A percentile compares a stretch with the other conserved stretches of the same genome.
phyloP scores from a whole-genome alignment of 1,284 basidiomycete genomes.

The Polyporus tsugae region DNA sequence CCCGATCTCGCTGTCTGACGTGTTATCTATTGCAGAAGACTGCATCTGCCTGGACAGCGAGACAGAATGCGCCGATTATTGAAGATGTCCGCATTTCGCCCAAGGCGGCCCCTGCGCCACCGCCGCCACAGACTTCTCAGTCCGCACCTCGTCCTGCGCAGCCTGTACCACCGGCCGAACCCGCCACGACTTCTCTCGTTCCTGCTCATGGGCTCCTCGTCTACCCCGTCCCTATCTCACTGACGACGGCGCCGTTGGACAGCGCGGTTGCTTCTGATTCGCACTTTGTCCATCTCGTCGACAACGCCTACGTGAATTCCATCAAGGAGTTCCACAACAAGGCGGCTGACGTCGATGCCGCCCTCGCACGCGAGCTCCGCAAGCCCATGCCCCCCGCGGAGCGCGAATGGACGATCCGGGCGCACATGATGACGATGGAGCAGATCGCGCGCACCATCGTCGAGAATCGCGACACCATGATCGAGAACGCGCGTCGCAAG shows the following conservation, averaged over 20 bases:
- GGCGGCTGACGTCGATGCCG: conserved; percentile 36
- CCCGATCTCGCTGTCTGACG: neutral
- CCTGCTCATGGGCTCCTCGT: conserved; percentile 20
- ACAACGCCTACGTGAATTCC: conserved; percentile 28
- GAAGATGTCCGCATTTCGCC: conserved; percentile 24
- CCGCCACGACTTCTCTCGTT: neutral
- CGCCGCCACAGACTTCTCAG: conserved; percentile 13
- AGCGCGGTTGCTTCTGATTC: conserved; percentile 17
- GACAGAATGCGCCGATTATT: conserved; percentile 16
- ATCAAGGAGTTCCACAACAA: conserved; percentile 36
- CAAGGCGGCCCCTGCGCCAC: conserved; percentile 13
- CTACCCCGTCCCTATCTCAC: conserved; percentile 28
- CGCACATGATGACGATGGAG: conserved; percentile 32
- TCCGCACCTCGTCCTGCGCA: conserved; percentile 15
- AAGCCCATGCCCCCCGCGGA: conserved; percentile 27
- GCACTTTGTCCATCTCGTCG: conserved; percentile 19
- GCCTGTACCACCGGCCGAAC: neutral
- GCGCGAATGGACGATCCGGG: conserved; percentile 27
- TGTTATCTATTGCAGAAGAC: conserved; percentile 9
- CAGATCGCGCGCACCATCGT: conserved; percentile 32
- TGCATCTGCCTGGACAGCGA: conserved; percentile 10
- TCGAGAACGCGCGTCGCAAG: conserved; percentile 24
- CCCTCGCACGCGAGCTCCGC: conserved; percentile 34
- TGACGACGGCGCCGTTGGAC: conserved; percentile 18
- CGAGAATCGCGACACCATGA: conserved; percentile 21